These are phyloP conservation scores for Quercus alba DNA, from an alignment of 306 rosid species.

Conservation along the genomic window DNA sequence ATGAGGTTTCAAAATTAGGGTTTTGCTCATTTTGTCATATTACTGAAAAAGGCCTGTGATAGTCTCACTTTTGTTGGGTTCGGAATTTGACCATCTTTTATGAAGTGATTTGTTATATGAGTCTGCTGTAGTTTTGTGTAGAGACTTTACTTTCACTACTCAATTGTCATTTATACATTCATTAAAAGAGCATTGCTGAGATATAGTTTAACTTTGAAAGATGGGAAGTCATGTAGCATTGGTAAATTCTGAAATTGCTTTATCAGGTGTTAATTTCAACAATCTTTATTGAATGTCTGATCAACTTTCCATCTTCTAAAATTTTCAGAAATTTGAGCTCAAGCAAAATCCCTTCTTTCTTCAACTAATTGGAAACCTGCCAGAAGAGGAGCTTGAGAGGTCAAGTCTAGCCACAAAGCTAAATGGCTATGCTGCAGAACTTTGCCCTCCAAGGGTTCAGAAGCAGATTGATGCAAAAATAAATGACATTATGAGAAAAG, in stretches of 20 bases:
- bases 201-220: neutral
- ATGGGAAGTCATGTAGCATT: neutral
- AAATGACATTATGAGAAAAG: slow-evolving; percentile 68
- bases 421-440: slow-evolving; percentile 85
- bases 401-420: slow-evolving; percentile 73
- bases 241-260: neutral
- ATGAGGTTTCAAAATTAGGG: neutral
- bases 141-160: neutral
- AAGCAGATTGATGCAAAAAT: slow-evolving; percentile 72
- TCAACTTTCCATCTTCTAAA: slow-evolving; percentile 12
- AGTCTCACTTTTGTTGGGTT: neutral
- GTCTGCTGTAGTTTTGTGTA: neutral
- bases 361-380: slow-evolving; percentile 84
- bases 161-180: neutral
- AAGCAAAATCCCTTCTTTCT: slow-evolving; percentile 72
- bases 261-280: neutral
- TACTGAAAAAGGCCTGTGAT: neutral
- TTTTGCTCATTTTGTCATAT: neutral
- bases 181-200: neutral
- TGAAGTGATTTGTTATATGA: neutral
- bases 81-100: neutral
- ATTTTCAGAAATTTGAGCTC: slow-evolving; percentile 88
- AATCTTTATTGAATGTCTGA: slow-evolving; percentile 2
- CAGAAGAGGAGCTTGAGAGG: slow-evolving; percentile 76
- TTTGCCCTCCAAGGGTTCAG: slow-evolving; percentile 74